Evolutionary conservation across 495 filamentous ascomycete genomes (phyloP).

Genomic region (Tuber borchii): DNA sequence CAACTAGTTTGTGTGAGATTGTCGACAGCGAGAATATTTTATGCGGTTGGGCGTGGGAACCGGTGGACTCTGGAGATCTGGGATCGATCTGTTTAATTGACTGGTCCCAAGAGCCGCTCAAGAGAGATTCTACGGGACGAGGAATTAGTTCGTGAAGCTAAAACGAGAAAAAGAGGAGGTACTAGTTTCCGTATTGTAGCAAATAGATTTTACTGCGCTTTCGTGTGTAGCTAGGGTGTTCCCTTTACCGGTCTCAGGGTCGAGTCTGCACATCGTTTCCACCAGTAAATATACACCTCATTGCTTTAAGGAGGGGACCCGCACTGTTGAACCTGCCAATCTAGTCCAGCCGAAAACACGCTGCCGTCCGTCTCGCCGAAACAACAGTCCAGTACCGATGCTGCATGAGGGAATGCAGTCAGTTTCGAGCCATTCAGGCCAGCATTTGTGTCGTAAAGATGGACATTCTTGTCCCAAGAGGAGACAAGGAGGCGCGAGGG

Average conservation of each 20-base stretch:
- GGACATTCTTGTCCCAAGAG: slow-evolving; percentile 90
- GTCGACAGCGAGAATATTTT: slow-evolving; percentile 81
- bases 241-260: slow-evolving; percentile 64
- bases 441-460: slow-evolving; percentile 72
- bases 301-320: slow-evolving; percentile 12
- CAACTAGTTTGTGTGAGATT: slow-evolving; percentile 74
- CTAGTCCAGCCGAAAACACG: slow-evolving; percentile 77
- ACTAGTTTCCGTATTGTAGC: slow-evolving; percentile 71
- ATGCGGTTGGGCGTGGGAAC: slow-evolving; percentile 62
- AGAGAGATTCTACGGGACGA: slow-evolving; percentile 55
- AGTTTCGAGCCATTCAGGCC: slow-evolving; percentile 59
- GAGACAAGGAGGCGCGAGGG: slow-evolving; percentile 71
- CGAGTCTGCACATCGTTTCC: slow-evolving; percentile 51
- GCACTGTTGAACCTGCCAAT: slow-evolving; percentile 74
- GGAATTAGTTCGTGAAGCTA: slow-evolving; percentile 36
- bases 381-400: slow-evolving; percentile 84
- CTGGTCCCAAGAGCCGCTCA: slow-evolving; percentile 89
- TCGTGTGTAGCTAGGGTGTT: slow-evolving; percentile 71
- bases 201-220: slow-evolving; percentile 70
- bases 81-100: slow-evolving; percentile 77
- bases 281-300: not conserved
- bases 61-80: slow-evolving; percentile 44
- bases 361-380: slow-evolving; percentile 75
- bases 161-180: slow-evolving; percentile 26
- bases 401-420: slow-evolving; percentile 68